A percentile compares a stretch with the other conserved stretches of the same genome.
Conservation (phyloP, 768 basidiomycete genomes). For the Panaeolus papilionaceus region DNA sequence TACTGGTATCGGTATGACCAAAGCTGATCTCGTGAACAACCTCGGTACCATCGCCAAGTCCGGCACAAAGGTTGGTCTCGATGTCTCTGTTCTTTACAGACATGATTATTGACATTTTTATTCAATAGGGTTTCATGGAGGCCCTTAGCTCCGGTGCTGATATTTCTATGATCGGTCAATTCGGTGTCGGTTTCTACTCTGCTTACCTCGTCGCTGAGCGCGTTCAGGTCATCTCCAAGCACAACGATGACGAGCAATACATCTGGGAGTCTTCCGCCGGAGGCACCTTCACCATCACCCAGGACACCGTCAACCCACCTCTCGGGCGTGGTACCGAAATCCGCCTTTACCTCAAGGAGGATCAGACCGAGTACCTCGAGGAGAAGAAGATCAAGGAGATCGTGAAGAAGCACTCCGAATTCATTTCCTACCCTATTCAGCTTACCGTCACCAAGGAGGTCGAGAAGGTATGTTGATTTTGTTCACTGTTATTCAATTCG, state of each 20-base stretch:
- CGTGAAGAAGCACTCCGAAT: conserved; percentile 99
- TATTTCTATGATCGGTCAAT: conserved; percentile 97
- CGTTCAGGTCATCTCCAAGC: conserved; percentile 98
- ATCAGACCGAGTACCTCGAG: conserved; percentile 98
- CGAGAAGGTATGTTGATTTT: conserved; percentile 78
- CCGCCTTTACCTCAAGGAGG: conserved; percentile 94
- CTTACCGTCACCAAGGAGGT: conserved; percentile 99
- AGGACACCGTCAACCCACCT: conserved; percentile 86
- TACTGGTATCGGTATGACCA: conserved; percentile 99
- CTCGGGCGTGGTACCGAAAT: conserved; percentile 95
- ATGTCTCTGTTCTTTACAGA: conserved; percentile 7
- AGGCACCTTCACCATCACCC: conserved; percentile 99
- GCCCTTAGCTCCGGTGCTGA: conserved; percentile 89
- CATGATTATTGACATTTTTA: conserved; percentile 20
- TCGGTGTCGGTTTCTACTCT: conserved; percentile 99
- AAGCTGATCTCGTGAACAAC: conserved; percentile 99
- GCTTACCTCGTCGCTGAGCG: conserved; percentile 99
- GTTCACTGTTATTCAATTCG: not conserved
- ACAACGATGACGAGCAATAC: conserved; percentile 99
- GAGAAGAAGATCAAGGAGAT: conserved; percentile 99
- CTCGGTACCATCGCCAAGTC: conserved; percentile 96
- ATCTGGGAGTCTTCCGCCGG: conserved; percentile 99
- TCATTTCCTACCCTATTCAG: conserved; percentile 99
- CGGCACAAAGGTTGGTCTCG: conserved; percentile 76
- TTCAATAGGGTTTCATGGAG: conserved; percentile 95